Conservation (phyloP, 495 filamentous ascomycete species). For the Paragyromitra xinjiangensis region DNA sequence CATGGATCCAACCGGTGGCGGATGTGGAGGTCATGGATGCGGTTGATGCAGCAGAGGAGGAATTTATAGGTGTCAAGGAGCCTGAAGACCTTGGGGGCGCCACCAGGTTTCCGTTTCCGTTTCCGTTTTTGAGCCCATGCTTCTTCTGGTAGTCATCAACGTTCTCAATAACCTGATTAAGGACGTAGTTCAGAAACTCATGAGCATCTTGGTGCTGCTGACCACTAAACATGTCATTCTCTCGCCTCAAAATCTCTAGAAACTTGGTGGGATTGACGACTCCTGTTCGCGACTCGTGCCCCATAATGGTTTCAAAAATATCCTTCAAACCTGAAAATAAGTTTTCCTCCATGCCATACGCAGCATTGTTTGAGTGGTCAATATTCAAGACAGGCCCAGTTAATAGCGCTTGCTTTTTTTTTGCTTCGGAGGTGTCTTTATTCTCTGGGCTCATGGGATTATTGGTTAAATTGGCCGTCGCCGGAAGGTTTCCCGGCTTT, state of each 20-base stretch:
- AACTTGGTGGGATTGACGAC: constrained; percentile 94
- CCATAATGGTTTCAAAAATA: constrained; percentile 91
- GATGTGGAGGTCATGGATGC: constrained; percentile 58
- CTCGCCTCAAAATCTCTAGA: constrained; percentile 87
- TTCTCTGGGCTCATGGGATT: constrained; percentile 54
- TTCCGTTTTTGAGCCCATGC: constrained; percentile 60
- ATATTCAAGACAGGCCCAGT: constrained; percentile 84
- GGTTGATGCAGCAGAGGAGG: constrained; percentile 50
- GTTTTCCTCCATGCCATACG: constrained; percentile 93
- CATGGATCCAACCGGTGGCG: constrained; percentile 90
- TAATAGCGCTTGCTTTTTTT: constrained; percentile 92
- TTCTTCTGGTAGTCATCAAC: constrained; percentile 72
- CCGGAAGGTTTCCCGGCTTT: constrained; percentile 41
- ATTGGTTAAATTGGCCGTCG: constrained; percentile 45
- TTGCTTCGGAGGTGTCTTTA: constrained; percentile 86
- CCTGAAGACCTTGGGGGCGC: constrained; percentile 61
- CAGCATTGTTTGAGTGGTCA: constrained; percentile 76
- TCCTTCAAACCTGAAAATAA: constrained; percentile 94
- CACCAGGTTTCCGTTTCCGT: constrained; percentile 55
- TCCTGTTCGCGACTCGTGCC: constrained; percentile 80
- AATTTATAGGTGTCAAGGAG: constrained; percentile 58
- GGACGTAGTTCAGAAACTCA: constrained; percentile 90
- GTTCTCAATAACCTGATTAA: constrained; percentile 96
- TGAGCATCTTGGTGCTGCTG: constrained; percentile 99
- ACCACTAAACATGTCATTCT: constrained; percentile 97